A percentile compares a stretch with the other conserved stretches of the same genome.
phyloP scores from a whole-genome alignment of 441 rosid species.

The Pelargonium citronellum region DNA sequence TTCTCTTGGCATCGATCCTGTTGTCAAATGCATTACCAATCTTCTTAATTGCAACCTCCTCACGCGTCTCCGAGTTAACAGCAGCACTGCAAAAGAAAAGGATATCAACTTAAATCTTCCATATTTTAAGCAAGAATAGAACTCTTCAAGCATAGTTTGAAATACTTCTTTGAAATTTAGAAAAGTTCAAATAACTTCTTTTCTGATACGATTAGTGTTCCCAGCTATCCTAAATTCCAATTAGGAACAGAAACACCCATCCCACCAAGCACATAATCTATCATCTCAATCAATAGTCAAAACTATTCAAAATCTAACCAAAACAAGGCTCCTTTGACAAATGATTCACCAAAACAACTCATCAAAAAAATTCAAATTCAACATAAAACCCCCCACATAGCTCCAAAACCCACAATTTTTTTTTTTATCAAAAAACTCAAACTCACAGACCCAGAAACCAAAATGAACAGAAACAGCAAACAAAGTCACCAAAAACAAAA shows the following conservation, averaged over 20 bases:
- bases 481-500: not conserved
- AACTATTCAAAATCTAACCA: not conserved
- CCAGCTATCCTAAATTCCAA: not conserved
- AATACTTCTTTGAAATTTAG: too few relatives aligned
- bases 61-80: slow-evolving; percentile 72
- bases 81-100: slow-evolving; percentile 57
- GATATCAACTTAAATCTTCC: too few relatives aligned
- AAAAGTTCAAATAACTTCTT: too few relatives aligned
- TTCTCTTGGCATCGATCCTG: slow-evolving; percentile 86
- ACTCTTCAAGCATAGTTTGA: too few relatives aligned
- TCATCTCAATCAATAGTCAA: too few relatives aligned
- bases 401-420: not conserved
- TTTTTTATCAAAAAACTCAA: not conserved
- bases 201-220: too few relatives aligned
- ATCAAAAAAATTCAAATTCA: not conserved
- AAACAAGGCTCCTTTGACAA: not conserved
- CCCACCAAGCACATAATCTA: too few relatives aligned
- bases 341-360: not conserved
- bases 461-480: not conserved
- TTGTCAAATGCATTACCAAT: slow-evolving; percentile 93
- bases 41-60: slow-evolving; percentile 95
- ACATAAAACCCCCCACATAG: not conserved
- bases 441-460: slow-evolving; percentile 1
- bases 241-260: not conserved
- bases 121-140: too few relatives aligned